These are phyloP conservation scores for Ceraceosorus guamensis DNA, from an alignment of 1,284 basidiomycete genomes.

Conservation along the genomic window DNA sequence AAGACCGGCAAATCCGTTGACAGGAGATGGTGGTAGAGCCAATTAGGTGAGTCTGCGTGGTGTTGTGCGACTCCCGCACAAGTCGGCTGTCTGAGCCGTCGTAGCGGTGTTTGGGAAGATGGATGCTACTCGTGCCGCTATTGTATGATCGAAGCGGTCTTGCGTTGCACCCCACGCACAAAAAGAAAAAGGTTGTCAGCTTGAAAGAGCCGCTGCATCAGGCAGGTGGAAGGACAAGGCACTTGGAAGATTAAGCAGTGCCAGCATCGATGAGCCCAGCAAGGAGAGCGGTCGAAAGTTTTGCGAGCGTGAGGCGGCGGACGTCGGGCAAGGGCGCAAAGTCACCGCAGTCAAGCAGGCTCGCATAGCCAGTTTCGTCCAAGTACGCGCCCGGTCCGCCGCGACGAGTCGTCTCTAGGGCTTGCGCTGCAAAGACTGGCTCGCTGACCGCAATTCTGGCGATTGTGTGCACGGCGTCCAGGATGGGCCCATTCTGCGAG, in stretches of 20 bases:
- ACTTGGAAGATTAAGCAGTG: constrained; percentile 7
- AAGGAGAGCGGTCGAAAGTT: constrained; percentile 31
- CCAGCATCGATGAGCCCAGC: constrained; percentile 34
- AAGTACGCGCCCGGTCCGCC: constrained; percentile 37
- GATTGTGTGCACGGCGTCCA: constrained; percentile 38
- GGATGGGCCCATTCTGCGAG: constrained; percentile 32
- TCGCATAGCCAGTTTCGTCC: constrained; percentile 36
- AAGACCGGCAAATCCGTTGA: no score
- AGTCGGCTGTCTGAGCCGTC: no score
- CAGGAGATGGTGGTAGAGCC: no score
- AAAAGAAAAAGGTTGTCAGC: no score
- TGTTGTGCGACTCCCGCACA: no score
- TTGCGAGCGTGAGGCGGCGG: constrained; percentile 25
- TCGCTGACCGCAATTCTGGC: constrained; percentile 34
- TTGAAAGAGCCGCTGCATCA: no score
- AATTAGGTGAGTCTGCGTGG: no score
- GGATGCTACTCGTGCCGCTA: no score
- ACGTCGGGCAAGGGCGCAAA: constrained; percentile 29
- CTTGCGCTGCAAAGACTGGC: constrained; percentile 42
- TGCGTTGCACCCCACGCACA: no score
- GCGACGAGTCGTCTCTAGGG: constrained; percentile 34
- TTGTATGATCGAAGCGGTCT: no score
- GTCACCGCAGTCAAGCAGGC: constrained; percentile 36
- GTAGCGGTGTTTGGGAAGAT: no score
- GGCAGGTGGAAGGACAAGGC: no score